A percentile compares a stretch with the other conserved stretches of the same genome.
These are phyloP conservation scores for Globisporangium takayamanum DNA, from an alignment of 352 stramenopile species.

Conservation along the genomic window DNA sequence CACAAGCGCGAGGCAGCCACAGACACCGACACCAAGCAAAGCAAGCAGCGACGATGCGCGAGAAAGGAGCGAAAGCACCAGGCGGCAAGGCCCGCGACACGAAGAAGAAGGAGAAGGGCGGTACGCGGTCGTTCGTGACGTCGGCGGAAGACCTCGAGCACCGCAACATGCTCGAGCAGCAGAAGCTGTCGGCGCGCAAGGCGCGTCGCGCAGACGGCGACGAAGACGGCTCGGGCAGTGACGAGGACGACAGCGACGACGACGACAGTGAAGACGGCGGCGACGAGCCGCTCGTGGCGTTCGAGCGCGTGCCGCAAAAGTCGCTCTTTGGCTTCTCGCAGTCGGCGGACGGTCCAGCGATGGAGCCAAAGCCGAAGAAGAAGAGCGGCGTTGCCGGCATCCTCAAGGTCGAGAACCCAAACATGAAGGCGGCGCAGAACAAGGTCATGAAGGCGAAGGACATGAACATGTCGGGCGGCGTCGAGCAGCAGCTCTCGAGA, in stretches of 20 bases:
- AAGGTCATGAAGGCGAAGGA: constrained; percentile 88
- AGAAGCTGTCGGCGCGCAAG: constrained; percentile 65
- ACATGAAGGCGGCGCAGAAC: constrained; percentile 51
- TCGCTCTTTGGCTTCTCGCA: constrained; percentile 66
- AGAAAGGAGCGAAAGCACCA: constrained; percentile 47
- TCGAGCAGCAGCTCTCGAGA: constrained; percentile 70
- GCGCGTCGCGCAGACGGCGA: constrained; percentile 44
- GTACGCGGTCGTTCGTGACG: constrained; percentile 70
- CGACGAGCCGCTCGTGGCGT: constrained; percentile 47
- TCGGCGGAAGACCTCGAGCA: constrained; percentile 79
- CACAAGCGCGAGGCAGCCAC: background rate
- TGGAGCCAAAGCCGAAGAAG: constrained; percentile 68
- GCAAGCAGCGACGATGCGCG: constrained; percentile 27
- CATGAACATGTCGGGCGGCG: constrained; percentile 37
- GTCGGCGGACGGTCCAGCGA: constrained; percentile 41
- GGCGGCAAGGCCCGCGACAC: constrained; percentile 37
- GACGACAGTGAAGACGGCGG: constrained; percentile 32
- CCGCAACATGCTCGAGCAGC: constrained; percentile 66
- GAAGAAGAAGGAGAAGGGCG: constrained; percentile 70
- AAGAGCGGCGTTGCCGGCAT: constrained; percentile 58
- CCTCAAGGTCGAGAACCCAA: constrained; percentile 83
- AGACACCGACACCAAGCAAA: background rate
- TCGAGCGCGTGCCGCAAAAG: constrained; percentile 72
- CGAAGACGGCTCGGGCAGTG: constrained; percentile 1
- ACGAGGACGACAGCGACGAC: constrained; percentile 48